These are phyloP conservation scores for Yamadazyma songkhlaensis DNA, from an alignment of 1,139 yeast genomes.

Conservation along the genomic window DNA sequence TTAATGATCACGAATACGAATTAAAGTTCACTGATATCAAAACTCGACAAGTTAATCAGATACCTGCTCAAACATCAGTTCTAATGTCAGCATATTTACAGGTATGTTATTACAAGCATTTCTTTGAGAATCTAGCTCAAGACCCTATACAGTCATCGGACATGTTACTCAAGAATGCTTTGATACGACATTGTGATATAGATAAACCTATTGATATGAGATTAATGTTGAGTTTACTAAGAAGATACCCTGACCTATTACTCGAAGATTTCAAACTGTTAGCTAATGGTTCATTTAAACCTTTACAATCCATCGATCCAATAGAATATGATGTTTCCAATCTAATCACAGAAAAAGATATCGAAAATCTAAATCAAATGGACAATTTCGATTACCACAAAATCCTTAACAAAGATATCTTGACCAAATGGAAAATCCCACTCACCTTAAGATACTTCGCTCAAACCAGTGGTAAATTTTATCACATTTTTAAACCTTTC, in stretches of 20 bases:
- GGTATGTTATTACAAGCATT: constrained; percentile 51
- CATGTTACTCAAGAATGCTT: constrained; percentile 44
- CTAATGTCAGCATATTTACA: constrained; percentile 51
- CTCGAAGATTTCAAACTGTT: constrained; percentile 44
- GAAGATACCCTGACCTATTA: constrained; percentile 31
- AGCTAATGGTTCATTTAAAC: constrained; percentile 44
- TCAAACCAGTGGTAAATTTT: constrained; percentile 51
- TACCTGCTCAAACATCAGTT: constrained; percentile 50
- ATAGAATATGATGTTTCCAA: constrained; percentile 7
- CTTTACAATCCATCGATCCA: background rate
- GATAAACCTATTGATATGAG: constrained; percentile 47
- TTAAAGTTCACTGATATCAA: constrained; percentile 54
- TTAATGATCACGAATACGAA: constrained; percentile 13
- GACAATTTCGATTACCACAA: constrained; percentile 16
- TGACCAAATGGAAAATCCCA: constrained; percentile 48
- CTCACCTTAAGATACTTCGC: constrained; percentile 58
- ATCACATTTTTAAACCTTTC: constrained; percentile 29
- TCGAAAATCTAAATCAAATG: constrained; percentile 11
- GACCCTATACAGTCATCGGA: constrained; percentile 22
- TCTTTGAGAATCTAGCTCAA: constrained; percentile 36
- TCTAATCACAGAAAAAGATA: constrained; percentile 5
- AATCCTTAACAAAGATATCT: constrained; percentile 14
- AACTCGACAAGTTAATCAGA: constrained; percentile 41
- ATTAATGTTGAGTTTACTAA: constrained; percentile 32
- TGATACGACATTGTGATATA: constrained; percentile 41